Conservation (phyloP, 2,329 filamentous ascomycete genomes). For the Thelonectria rubi region DNA sequence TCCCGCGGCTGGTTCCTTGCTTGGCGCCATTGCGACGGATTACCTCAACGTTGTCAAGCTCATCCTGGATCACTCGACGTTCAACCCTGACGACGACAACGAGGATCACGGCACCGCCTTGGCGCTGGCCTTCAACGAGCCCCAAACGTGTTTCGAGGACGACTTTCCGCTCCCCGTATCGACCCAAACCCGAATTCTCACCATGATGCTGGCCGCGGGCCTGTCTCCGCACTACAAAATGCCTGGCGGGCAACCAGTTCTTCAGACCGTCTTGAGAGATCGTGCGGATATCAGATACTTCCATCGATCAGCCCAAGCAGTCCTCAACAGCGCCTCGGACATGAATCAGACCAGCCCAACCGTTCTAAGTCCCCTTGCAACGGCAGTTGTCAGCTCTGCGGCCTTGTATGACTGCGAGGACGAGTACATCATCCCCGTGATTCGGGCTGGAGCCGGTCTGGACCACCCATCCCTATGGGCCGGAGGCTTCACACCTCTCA, state of each 20-base stretch:
- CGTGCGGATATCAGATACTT: background rate
- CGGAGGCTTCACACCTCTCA: slow-evolving; percentile 7
- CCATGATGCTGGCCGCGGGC: background rate
- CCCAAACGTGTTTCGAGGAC: background rate
- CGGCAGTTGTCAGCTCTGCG: background rate
- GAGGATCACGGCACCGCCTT: background rate
- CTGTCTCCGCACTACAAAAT: background rate
- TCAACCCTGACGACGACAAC: background rate
- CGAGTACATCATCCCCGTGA: background rate
- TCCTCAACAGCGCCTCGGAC: background rate
- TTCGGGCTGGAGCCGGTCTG: background rate
- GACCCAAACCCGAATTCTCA: background rate
- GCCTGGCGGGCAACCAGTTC: background rate
- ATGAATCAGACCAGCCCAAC: background rate
- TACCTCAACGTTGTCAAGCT: slow-evolving; percentile 14
- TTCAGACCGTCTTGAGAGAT: background rate
- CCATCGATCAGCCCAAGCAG: background rate
- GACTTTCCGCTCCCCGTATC: background rate
- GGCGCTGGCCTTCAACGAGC: background rate
- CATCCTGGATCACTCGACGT: background rate
- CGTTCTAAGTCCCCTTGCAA: background rate
- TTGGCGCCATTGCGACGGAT: slow-evolving; percentile 7
- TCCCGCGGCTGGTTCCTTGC: background rate
- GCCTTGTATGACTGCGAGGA: accelerated
- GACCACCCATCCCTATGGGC: slow-evolving; percentile 1